These are phyloP conservation scores for Diaporthe sp. DNA, from an alignment of 2,329 filamentous ascomycete species.

Conservation along the genomic window DNA sequence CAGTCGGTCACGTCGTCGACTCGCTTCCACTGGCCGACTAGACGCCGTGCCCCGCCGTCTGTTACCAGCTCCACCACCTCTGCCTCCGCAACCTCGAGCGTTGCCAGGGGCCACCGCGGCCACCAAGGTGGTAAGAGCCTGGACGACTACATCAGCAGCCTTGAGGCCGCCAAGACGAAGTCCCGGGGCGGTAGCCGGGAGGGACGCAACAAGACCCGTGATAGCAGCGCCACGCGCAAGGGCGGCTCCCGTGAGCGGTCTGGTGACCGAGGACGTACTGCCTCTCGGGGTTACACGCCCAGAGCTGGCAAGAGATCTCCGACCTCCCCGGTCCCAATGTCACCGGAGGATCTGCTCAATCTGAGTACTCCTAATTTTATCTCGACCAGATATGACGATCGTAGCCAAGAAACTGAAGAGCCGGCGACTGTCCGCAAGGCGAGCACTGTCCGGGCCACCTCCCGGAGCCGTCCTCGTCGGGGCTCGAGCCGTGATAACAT, in stretches of 20 bases:
- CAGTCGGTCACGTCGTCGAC: conserved; percentile 67
- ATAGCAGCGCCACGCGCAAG: conserved; percentile 64
- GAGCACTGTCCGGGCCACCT: conserved; percentile 51
- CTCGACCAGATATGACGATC: conserved; percentile 46
- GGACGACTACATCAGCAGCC: conserved; percentile 88
- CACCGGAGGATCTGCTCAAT: conserved; percentile 84
- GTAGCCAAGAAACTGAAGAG: conserved; percentile 52
- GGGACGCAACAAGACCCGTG: conserved; percentile 59
- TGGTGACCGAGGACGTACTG: conserved; percentile 77
- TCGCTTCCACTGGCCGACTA: conserved; percentile 68
- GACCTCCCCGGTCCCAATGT: conserved; percentile 94
- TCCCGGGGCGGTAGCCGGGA: conserved; percentile 69
- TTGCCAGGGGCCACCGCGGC: conserved; percentile 65
- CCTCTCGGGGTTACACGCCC: conserved; percentile 73
- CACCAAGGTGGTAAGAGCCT: conserved; percentile 74
- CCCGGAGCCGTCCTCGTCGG: conserved; percentile 53
- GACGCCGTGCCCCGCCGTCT: conserved; percentile 68
- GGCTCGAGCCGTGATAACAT: conserved; percentile 65
- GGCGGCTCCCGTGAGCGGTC: conserved; percentile 71
- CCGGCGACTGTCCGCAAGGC: conserved; percentile 62
- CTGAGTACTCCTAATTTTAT: conserved; percentile 63
- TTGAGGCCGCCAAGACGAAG: conserved; percentile 80
- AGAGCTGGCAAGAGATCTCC: conserved; percentile 87
- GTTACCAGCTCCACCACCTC: conserved; percentile 71
- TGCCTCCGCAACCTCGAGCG: conserved; percentile 66